Conservation (phyloP, 176 grass and related monocot species). For the Carex littledalei region DNA sequence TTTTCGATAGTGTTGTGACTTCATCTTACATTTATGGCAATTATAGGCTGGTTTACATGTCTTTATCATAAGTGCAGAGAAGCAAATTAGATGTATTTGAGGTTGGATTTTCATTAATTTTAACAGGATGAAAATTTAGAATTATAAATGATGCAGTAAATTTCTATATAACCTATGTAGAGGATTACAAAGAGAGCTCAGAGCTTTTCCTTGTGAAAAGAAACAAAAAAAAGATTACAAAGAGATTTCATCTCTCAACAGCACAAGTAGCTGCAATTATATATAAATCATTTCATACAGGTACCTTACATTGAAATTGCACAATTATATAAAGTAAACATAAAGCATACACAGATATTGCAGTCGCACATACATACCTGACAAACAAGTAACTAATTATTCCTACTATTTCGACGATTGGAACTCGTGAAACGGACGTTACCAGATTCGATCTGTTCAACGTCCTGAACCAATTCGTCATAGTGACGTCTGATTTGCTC, state of each 20-base stretch:
- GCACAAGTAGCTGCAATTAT: not conserved
- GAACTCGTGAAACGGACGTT: not conserved
- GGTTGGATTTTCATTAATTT: not conserved
- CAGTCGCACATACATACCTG: not conserved
- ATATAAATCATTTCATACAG: constrained; percentile 7
- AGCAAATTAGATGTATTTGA: not conserved
- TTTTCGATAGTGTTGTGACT: not conserved
- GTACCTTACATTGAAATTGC: constrained; percentile 1
- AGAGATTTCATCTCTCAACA: not conserved
- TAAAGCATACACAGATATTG: constrained; percentile 1
- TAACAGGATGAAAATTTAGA: not conserved
- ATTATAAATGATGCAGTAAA: not conserved
- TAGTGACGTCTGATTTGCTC: constrained; percentile 47
- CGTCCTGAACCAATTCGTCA: constrained; percentile 24
- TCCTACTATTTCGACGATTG: not conserved
- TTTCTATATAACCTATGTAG: not conserved
- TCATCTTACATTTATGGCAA: not conserved
- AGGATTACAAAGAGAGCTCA: not conserved
- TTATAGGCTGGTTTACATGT: not conserved
- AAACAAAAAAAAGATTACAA: not conserved
- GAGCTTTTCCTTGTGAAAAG: not conserved
- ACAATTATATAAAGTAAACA: not conserved
- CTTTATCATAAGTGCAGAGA: not conserved
- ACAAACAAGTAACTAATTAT: not conserved
- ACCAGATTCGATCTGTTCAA: constrained; percentile 32